Evolutionary conservation across 106 monocot species (phyloP).

Genomic region (Allium sativum): DNA sequence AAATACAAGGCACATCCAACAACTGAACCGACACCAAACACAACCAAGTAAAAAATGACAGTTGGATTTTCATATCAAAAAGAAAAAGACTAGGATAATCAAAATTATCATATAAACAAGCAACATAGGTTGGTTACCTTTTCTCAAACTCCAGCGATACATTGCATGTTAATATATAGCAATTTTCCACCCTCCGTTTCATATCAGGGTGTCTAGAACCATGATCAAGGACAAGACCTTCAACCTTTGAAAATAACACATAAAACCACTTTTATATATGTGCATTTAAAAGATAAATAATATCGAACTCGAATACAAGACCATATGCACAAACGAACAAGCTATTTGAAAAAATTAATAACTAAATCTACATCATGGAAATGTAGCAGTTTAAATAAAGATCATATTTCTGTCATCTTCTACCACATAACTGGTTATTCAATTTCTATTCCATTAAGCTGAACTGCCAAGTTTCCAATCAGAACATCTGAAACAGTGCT

Average conservation of each 20-base stretch:
- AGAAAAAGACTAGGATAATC: no score
- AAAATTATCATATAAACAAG: no score
- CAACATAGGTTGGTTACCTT: conserved; percentile 31
- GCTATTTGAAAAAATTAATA: not conserved
- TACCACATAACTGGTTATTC: no score
- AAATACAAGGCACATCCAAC: no score
- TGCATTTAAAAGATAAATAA: not conserved
- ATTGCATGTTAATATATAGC: conserved; percentile 92
- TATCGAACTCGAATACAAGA: not conserved
- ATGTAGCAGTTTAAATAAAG: no score
- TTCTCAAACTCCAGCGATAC: conserved; percentile 97
- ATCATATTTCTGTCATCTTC: no score
- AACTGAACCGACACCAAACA: no score
- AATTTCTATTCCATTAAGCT: no score
- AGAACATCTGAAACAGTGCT: no score
- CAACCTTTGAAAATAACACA: conserved; percentile 33
- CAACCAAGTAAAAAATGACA: no score
- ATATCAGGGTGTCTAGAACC: conserved; percentile 99
- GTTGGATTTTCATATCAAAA: no score
- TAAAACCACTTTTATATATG: not conserved
- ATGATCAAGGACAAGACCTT: conserved; percentile 98
- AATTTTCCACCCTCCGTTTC: conserved; percentile 90
- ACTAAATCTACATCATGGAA: not conserved
- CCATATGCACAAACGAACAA: not conserved
- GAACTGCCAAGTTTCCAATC: no score